Evolutionary conservation across 2,329 filamentous ascomycete genomes (phyloP), one percentile per base, ranked within the genome.

Genomic region (Colletotrichum shisoi): DNA sequence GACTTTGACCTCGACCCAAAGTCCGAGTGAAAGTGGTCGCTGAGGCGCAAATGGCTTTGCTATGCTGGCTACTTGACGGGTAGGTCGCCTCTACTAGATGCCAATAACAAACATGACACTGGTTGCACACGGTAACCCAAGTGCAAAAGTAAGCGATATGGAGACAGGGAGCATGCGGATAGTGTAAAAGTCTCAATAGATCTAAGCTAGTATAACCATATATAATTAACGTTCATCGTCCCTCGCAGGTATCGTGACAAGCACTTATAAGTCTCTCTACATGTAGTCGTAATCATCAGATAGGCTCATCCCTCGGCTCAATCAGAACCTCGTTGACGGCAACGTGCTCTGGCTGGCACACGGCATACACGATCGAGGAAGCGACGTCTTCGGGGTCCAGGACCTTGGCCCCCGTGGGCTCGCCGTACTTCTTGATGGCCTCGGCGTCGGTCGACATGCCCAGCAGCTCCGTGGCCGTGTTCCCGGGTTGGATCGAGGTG

Each of bases 261-360:
- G 21, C 44, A 19, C 2, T 11, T 34, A 9, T 8, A 40, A 4
- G 2, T 31, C 3, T 42, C 3, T 34, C 19, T 9, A 8, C 3
- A 27, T n/a, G 13, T 13, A 37, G 27, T 62, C 74, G n/a, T 11
- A 17, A 19, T 21, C 49, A 39, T 62, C 71, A 92, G 69, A 91
- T 91, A 12, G 90, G 90, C 79, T 92, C 90, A 71, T 92, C 90
- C 52, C 90, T 81, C 15, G 90, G 90, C 80, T 93, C 90, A 74
- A 94, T 91, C 75, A 94, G 76, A 4, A 94, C 84, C 80, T 94
- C 91, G 71, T 94, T 94, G 1, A 94, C 89, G 46, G 90, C 86
- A 49, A 94, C 91, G 78, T 94, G 89, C 61, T 85, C 82, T 0
- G 91, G 91, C 81, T 93, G 90, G 68, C 85, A 85, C 19, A 94